These are phyloP conservation scores for Rhodotorula diobovata DNA, from an alignment of 768 basidiomycete species.

Conservation along the genomic window DNA sequence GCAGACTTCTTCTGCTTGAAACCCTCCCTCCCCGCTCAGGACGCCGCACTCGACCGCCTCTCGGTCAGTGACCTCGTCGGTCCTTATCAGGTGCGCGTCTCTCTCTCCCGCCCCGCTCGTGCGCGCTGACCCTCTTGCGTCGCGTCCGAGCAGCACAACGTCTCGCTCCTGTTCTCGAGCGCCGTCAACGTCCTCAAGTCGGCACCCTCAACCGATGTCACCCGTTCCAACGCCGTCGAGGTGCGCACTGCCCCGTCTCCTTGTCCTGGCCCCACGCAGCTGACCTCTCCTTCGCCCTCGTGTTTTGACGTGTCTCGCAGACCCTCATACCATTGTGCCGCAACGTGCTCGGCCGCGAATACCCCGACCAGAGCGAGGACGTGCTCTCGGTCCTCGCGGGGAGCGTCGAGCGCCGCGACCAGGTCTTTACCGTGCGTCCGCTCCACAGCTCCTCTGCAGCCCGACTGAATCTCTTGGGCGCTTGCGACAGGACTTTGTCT, in stretches of 20 bases:
- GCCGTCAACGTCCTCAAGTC: slow-evolving; percentile 33
- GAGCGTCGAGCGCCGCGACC: slow-evolving; percentile 25
- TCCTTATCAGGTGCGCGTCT: slow-evolving; percentile 11
- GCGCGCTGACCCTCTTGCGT: neutral
- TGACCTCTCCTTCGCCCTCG: neutral
- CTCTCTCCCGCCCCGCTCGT: neutral
- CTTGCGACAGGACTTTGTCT: slow-evolving; percentile 36
- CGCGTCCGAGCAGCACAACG: slow-evolving; percentile 28
- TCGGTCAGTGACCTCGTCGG: slow-evolving; percentile 5
- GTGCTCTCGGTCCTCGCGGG: slow-evolving; percentile 33
- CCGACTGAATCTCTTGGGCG: neutral
- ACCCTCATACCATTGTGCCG: slow-evolving; percentile 29
- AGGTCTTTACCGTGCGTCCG: slow-evolving; percentile 29
- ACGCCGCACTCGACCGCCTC: neutral
- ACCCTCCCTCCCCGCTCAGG: neutral
- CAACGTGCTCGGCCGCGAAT: slow-evolving; percentile 20
- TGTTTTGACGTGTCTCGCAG: neutral
- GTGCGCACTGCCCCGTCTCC: slow-evolving; percentile 24
- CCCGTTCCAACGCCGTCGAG: slow-evolving; percentile 34
- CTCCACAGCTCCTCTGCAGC: neutral
- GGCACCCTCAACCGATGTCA: slow-evolving; percentile 10
- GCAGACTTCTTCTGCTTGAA: slow-evolving; percentile 32
- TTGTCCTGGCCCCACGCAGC: no score
- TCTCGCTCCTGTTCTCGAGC: slow-evolving; percentile 31
- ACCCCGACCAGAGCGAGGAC: slow-evolving; percentile 26